phyloP scores from a whole-genome alignment of 352 stramenopile genomes.

The Phytophthora lateralis region DNA sequence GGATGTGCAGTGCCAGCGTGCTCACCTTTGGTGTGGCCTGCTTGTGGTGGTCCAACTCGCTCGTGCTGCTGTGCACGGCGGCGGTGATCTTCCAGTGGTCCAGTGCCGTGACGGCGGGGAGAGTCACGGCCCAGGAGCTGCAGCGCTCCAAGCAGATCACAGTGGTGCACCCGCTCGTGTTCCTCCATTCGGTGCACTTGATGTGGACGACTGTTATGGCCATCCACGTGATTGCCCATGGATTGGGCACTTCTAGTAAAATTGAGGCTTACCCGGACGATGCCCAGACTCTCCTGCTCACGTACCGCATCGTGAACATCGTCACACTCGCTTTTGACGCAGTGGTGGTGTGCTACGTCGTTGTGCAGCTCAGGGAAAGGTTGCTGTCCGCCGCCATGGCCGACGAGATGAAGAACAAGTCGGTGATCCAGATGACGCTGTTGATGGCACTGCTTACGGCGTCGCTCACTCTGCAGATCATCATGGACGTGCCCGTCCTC shows the following conservation, averaged over 20 bases:
- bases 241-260: conserved; percentile 20
- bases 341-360: conserved; percentile 48
- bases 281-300: conserved; percentile 28
- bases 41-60: conserved; percentile 65
- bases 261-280: conserved; percentile 34
- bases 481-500: conserved; percentile 59
- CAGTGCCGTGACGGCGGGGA: conserved; percentile 56
- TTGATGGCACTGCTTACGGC: conserved; percentile 51
- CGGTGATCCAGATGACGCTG: conserved; percentile 70
- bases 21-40: conserved; percentile 43
- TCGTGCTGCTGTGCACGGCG: conserved; percentile 69
- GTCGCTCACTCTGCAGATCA: conserved; percentile 50
- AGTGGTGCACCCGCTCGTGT: conserved; percentile 58
- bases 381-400: conserved; percentile 68
- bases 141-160: conserved; percentile 55
- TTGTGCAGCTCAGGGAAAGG: conserved; percentile 47
- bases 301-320: conserved; percentile 52
- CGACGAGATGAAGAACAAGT: conserved; percentile 80
- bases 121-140: conserved; percentile 52
- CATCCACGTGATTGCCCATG: conserved; percentile 37
- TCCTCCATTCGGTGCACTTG: conserved; percentile 64
- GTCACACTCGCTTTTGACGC: conserved; percentile 52
- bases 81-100: conserved; percentile 77
- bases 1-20: conserved; percentile 38
- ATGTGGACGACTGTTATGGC: conserved; percentile 39